These are phyloP conservation scores for Isatis tinctoria DNA, from an alignment of 345 rosid species.

Conservation along the genomic window DNA sequence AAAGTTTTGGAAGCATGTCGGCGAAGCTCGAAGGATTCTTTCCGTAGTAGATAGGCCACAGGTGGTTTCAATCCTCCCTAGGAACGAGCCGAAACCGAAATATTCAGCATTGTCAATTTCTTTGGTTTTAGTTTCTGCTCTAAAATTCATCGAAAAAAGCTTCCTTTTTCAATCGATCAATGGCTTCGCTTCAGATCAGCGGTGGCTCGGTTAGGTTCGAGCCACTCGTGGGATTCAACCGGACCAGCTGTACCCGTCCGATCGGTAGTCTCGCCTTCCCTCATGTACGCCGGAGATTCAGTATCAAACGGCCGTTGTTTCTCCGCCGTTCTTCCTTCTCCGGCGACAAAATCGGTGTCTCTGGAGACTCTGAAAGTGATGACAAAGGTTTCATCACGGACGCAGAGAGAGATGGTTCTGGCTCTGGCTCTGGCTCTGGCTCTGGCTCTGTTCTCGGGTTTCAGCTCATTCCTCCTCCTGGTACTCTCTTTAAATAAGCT, in stretches of 20 bases:
- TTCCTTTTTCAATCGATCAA: conserved; percentile 13
- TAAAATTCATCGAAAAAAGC: background rate
- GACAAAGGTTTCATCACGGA: conserved; percentile 40
- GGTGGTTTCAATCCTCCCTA: conserved; percentile 23
- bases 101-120: background rate
- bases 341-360: conserved; percentile 11
- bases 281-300: conserved; percentile 20
- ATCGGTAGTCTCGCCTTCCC: conserved; percentile 27
- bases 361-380: conserved; percentile 24
- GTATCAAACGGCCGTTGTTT: conserved; percentile 26
- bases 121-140: background rate
- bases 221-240: background rate
- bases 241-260: background rate
- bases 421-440: conserved; percentile 50
- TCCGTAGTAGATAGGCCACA: conserved; percentile 33
- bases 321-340: conserved; percentile 24
- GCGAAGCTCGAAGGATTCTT: conserved; percentile 28
- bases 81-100: background rate
- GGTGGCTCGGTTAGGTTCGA: conserved; percentile 23
- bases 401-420: conserved; percentile 58
- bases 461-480: conserved; percentile 53
- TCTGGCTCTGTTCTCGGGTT: conserved; percentile 68
- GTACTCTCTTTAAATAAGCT: conserved; percentile 8
- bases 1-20: conserved; percentile 33
- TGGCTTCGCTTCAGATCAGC: conserved; percentile 45